Evolutionary conservation across 768 basidiomycete genomes (phyloP), one percentile per base, ranked within the genome.

Genomic region (Infundibulicybe gibba): DNA sequence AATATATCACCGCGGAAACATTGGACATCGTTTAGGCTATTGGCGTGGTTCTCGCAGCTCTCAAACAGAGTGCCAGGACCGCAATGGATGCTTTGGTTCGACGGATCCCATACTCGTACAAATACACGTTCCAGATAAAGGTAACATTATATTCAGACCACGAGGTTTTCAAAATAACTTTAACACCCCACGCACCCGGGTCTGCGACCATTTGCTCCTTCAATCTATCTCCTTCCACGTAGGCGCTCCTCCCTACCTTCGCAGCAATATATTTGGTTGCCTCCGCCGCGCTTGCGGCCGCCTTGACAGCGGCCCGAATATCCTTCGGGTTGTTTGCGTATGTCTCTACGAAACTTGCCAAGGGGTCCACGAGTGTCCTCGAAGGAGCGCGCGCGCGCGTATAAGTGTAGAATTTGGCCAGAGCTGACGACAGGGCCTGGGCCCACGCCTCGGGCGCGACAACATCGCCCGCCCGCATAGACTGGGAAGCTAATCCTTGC

Each of bases 181-280:
- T 87, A 46, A 95, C 81, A 39, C 91, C 92, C 89, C 91, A 92
- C 25, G 94, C 94, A 32, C 94, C 94, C 0, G 93, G 92, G 67
- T 97, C 93, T 2, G 91, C 68, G 16, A 90, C 74, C 33, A 68
- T 72, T 62, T 85, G 73, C 45, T 74, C 66, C 60, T 69, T 80
- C 45, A 94, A 68, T 53, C 80, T 68, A 35, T 79, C 75, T 13
- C 81, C 76, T 51, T 85, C 87, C 33, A 95, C 80, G 66, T 97
- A 97, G 2, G 89, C 88, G 54, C 89, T 92, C 54, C 94, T 70
- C 3, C 94, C 94, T 2, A 87, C 92, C 67, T 86, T 92, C 2
- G 94, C 93, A 34, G 83, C 80, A 1, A 92, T 63, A 46, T 88
- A 69, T 55, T 72, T 84, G 4, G 94, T 97, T 42, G 65, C 68